Percentiles rank a stretch among this genome's conserved stretches.
phyloP scores from a whole-genome alignment of 768 basidiomycete species.

The Lyophyllum atratum region DNA sequence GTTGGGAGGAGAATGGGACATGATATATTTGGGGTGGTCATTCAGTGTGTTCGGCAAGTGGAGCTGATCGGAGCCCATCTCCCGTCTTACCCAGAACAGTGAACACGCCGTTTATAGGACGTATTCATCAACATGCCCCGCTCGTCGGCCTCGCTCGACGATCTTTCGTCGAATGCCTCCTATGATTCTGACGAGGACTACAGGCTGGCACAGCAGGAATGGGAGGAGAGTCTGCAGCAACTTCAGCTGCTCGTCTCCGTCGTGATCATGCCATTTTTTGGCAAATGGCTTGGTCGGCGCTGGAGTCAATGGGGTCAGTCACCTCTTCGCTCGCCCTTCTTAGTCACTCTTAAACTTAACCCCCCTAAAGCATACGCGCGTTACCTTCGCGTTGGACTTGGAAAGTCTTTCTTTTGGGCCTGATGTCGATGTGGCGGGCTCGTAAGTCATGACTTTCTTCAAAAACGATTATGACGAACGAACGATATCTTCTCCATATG shows the following conservation, averaged over 20 bases:
- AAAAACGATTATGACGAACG: background rate
- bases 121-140: slow-evolving; percentile 49
- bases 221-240: slow-evolving; percentile 89
- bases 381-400: slow-evolving; percentile 64
- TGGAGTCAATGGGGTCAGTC: slow-evolving; percentile 84
- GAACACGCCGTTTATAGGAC: background rate
- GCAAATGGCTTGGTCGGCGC: slow-evolving; percentile 85
- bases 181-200: slow-evolving; percentile 74
- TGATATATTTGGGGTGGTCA: background rate
- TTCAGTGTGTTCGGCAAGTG: slow-evolving; percentile 13
- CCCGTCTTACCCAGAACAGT: background rate
- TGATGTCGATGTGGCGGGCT: slow-evolving; percentile 11
- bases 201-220: slow-evolving; percentile 81
- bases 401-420: slow-evolving; percentile 65
- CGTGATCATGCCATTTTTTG: slow-evolving; percentile 82
- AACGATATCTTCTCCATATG: background rate
- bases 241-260: slow-evolving; percentile 79
- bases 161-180: slow-evolving; percentile 50
- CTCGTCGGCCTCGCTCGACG: slow-evolving; percentile 65
- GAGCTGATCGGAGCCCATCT: slow-evolving; percentile 4
- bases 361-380: slow-evolving; percentile 61
- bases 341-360: slow-evolving; percentile 1
- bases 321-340: slow-evolving; percentile 15
- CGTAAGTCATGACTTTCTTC: background rate
- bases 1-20: slow-evolving; percentile 3